Evolutionary conservation across 345 rosid genomes (phyloP), one percentile per base, ranked within the genome.

Genomic region (Gynandropsis gynandra): DNA sequence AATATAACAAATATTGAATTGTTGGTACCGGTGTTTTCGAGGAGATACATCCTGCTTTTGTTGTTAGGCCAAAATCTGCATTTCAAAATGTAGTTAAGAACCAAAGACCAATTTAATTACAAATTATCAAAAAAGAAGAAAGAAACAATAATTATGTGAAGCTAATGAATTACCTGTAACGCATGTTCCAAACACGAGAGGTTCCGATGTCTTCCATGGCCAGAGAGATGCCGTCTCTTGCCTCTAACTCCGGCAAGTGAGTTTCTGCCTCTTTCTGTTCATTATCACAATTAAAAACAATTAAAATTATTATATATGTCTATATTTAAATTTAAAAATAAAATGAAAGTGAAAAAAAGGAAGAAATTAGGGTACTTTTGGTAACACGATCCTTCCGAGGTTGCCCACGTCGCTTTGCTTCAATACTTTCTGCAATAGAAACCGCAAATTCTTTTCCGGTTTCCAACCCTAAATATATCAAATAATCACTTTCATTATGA

Each of bases 61-160:
- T 92, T 92, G 77, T 92, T 92, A 12, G 99, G 99, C 99, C 99
- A 92, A 81, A 88, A 92, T 61, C 99, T 92, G 81, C 65, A 74
- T 69, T 73, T 63, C 83, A 72, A 49, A 44, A 42, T 42, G 14
- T 49, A 33, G n/a, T 8, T n/a, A 47, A 21, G 10, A 39, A 35
- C 31, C 40, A 7, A 50, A 50, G n/a, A 47, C 8, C 27, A 17
- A 32, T 36, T 19, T 4, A 49, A 3, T 48, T 29, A 10, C 9
- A 36, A 31, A 54, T 27, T 18, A 54, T 19, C 20, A 34, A 36
- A 42, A 51, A 4, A 41, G 3, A 18, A 15, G 34, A 0, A 46
- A 38, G n/a, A 42, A 44, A 5, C 19, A 17, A 31, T 15, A 19
- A 36, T 17, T 50, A 15, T 33, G 27, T n/a, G n/a, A n/a, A n/a